Evolutionary conservation across 2,329 filamentous ascomycete species (phyloP), one percentile per base, ranked within the genome.

Genomic region (Xylariaceae sp.): DNA sequence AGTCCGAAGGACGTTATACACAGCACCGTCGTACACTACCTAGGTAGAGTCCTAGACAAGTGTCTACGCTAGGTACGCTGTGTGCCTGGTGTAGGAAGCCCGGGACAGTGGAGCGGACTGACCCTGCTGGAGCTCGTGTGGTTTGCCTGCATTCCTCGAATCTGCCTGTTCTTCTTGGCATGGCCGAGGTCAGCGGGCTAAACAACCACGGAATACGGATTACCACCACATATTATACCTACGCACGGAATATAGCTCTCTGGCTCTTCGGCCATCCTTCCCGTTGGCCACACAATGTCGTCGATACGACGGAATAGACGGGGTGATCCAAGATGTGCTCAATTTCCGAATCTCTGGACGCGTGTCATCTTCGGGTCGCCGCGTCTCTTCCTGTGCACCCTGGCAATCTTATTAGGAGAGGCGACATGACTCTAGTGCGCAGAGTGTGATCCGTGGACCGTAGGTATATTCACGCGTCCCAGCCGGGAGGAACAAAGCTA

Each of bases 361-460:
- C 7, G 41, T 57, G 41, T 48, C 18, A 57, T 58, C 11, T n/a
- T 51, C 51, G 57, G 54, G 51, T 44, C 41, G 48, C 53, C 53
- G 54, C 51, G 49, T 49, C n/a, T 60, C 11, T 57, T 35, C 37
- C 51, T 58, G 53, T 61, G 51, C 53, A 45, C 41, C 56, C 52
- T 53, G 53, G 53, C 41, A 57, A 63, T 65, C 54, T 63, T 51
- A 57, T 41, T 41, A 41, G 9, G 8, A 34, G 15, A 13, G 30
- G 41, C 18, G 3, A 7, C 48, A 51, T 23, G 49, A 17, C 47
- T 23, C 44, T 49, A 47, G 15, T 30, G 17, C 48, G 30, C 4
- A 4, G 15, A 17, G 7, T 8, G 23, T 30, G 11, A 13, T 41
- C 11, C 11, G 9, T 41, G 17, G 17, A 41, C 37, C 4, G 8